phyloP scores from a whole-genome alignment of 2,329 filamentous ascomycete genomes.

The Fusarium sp. region DNA sequence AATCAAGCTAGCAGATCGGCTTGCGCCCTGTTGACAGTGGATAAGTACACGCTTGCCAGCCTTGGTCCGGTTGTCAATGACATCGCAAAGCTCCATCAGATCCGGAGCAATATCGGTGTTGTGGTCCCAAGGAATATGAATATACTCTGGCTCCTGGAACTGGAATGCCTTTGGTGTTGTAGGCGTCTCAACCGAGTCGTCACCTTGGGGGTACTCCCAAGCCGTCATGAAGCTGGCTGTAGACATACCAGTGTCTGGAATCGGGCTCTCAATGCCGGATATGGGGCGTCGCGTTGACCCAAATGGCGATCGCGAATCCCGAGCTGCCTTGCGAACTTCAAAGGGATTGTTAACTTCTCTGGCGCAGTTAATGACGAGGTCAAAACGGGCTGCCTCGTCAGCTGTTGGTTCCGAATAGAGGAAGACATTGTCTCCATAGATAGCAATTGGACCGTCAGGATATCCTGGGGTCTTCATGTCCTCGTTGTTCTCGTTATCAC shows the following conservation, averaged over 20 bases:
- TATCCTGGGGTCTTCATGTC: slow-evolving; percentile 87
- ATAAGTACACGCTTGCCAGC: slow-evolving; percentile 83
- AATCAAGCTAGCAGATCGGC: slow-evolving; percentile 85
- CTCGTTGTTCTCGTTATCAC: slow-evolving; percentile 78
- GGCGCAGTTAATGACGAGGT: slow-evolving; percentile 87
- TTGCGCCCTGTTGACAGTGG: slow-evolving; percentile 89
- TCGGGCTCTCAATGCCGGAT: slow-evolving; percentile 57
- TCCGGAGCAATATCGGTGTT: slow-evolving; percentile 88
- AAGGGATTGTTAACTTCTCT: slow-evolving; percentile 86
- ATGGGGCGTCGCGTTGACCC: slow-evolving; percentile 49
- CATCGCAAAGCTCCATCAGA: slow-evolving; percentile 79
- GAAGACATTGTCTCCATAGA: slow-evolving; percentile 82
- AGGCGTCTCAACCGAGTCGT: slow-evolving; percentile 61
- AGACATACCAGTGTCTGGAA: slow-evolving; percentile 68
- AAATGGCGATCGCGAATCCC: slow-evolving; percentile 50
- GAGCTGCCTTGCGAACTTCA: slow-evolving; percentile 50
- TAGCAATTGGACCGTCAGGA: slow-evolving; percentile 83
- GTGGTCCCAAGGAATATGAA: slow-evolving; percentile 90
- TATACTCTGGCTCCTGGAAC: slow-evolving; percentile 78
- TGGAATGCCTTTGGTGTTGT: slow-evolving; percentile 67
- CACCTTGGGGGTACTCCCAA: slow-evolving; percentile 65
- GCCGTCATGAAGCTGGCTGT: slow-evolving; percentile 71
- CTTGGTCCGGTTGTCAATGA: slow-evolving; percentile 78
- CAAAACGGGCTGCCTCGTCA: slow-evolving; percentile 81
- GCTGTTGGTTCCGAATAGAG: slow-evolving; percentile 84